Base-by-base conservation (phyloP, 257 asterid genomes). In the Cinchona pubescens region DNA sequence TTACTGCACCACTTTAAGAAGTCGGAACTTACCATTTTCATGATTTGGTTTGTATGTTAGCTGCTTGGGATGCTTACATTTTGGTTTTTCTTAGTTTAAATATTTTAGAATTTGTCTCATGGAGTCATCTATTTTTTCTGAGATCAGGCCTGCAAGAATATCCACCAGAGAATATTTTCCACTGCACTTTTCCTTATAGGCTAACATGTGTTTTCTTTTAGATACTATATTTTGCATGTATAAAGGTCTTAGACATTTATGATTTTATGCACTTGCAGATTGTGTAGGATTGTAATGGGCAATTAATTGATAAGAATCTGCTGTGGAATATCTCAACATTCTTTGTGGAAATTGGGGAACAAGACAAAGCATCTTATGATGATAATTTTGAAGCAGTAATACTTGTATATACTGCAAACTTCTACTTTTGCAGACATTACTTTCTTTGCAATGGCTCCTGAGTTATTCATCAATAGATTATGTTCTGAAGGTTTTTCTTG, bases 61-160 rank as follows among this genome's bases (percentile, higher is more conserved):
- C 64, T 60, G 40, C 29, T 60, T 60, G 10, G 38, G 32, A 62
- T 62, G 40, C 42, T 32, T 32, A 29, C 35, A 7, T 12, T 29
- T 32, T 62, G 34, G 11, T 62, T 11, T 30, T 7, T 15, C 35
- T 32, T 15, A 12, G n/a, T 13, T 62, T 30, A 32, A 10, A 5
- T 13, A 8, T 25, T 23, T 29, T 53, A 14, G 32, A 51, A 40
- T 56, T 61, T 71, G 23, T 58, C 40, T 55, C 32, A 34, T 71
- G 8, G 14, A 34, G 19, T 19, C 32, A 71, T 51, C 49, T n/a
- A n/a, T 45, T 13, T 65, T 78, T 71, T 62, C 29, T 43, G 60
- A 63, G 35, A 48, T 71, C 81, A 78, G 81, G 77, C 71, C 69
- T 78, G 81, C 76, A 71, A 32, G 66, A 67, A 53, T 78, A 45